These are phyloP conservation scores for Barnettozyma pratensis DNA, from an alignment of 805 yeast genomes.

Conservation along the genomic window DNA sequence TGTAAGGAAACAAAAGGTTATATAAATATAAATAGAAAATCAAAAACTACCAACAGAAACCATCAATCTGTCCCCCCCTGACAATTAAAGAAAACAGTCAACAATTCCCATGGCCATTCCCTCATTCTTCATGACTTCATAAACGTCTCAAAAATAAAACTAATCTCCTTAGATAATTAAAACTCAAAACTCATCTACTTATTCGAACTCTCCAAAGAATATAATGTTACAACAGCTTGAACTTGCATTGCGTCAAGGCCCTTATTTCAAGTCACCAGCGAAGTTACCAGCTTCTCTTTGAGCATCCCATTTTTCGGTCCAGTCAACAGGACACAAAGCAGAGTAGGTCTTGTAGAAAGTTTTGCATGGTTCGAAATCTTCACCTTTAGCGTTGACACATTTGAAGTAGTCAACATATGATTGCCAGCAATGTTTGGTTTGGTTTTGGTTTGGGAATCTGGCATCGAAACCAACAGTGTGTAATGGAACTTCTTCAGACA, in stretches of 20 bases:
- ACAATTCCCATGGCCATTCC: neutral
- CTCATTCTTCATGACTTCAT: neutral
- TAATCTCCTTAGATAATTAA: too few species aligned
- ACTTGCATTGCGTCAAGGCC: neutral
- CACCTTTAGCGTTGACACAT: slow-evolving; percentile 95
- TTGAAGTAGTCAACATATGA: slow-evolving; percentile 96
- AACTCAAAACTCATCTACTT: neutral
- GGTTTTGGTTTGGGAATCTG: slow-evolving; percentile 96
- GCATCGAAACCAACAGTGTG: slow-evolving; percentile 78
- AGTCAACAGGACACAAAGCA: slow-evolving; percentile 77
- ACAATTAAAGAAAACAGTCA: too few species aligned
- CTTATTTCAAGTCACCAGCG: slow-evolving; percentile 40
- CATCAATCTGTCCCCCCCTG: neutral
- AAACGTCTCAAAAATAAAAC: neutral
- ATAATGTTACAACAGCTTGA: too few species aligned
- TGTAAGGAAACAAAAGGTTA: neutral
- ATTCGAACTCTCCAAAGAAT: too few species aligned
- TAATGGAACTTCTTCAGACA: slow-evolving; percentile 37
- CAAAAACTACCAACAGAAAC: neutral
- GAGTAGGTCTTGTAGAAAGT: slow-evolving; percentile 89
- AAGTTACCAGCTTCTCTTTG: slow-evolving; percentile 66
- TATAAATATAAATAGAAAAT: slow-evolving; percentile 4
- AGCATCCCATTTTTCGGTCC: slow-evolving; percentile 86
- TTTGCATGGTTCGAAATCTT: slow-evolving; percentile 96
- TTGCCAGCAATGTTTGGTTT: slow-evolving; percentile 98